Percentiles rank a stretch among this genome's conserved stretches.
These are phyloP conservation scores for Diaporthe caulivora DNA, from an alignment of 2,329 filamentous ascomycete genomes.

Conservation along the genomic window DNA sequence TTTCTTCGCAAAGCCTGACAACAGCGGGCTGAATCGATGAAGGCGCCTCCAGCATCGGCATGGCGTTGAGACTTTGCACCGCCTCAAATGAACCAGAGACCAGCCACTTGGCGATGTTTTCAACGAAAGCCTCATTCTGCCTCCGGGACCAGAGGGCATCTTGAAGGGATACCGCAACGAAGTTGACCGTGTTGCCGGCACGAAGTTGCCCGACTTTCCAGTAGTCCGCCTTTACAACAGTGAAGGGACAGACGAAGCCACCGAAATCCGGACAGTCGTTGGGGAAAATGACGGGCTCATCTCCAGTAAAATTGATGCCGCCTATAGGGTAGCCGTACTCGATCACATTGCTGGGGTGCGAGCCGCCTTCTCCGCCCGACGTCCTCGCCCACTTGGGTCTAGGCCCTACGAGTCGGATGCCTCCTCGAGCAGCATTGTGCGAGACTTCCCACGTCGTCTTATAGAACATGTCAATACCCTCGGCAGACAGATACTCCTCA, in stretches of 20 bases:
- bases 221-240: constrained; percentile 67
- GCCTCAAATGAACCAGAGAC: constrained; percentile 9
- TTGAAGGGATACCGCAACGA: constrained; percentile 62
- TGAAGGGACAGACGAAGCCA: constrained; percentile 69
- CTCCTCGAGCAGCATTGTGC: constrained; percentile 71
- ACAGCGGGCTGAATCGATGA: constrained; percentile 18
- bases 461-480: constrained; percentile 70
- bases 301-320: constrained; percentile 71
- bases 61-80: constrained; percentile 26
- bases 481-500: constrained; percentile 62
- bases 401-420: constrained; percentile 70
- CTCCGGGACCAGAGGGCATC: constrained; percentile 60
- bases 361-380: constrained; percentile 72
- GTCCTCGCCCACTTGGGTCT: constrained; percentile 69
- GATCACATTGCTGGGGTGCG: constrained; percentile 70
- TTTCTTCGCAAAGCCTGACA: constrained; percentile 44
- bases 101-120: constrained; percentile 2
- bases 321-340: constrained; percentile 72
- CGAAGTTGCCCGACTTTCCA: constrained; percentile 74
- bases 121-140: constrained; percentile 58
- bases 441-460: constrained; percentile 69
- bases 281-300: constrained; percentile 71
- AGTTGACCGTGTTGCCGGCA: constrained; percentile 67
- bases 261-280: constrained; percentile 72
- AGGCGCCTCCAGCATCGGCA: background rate